A percentile compares a stretch with the other conserved stretches of the same genome.
These are phyloP conservation scores for Acacia confusa DNA, from an alignment of 306 rosid species.

Conservation along the genomic window DNA sequence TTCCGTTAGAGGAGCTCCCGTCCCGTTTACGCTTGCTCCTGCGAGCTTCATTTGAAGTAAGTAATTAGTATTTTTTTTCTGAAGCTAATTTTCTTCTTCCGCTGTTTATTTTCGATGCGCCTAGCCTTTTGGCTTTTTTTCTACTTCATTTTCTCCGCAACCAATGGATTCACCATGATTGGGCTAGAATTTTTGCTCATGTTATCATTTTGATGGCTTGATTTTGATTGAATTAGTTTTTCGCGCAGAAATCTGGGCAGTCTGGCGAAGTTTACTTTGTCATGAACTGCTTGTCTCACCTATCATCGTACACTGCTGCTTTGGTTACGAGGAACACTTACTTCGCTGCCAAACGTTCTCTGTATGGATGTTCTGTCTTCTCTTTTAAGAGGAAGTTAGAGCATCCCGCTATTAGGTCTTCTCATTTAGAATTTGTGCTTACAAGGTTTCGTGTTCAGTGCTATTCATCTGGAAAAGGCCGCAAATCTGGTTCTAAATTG, in stretches of 20 bases:
- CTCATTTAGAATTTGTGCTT: constrained; percentile 30
- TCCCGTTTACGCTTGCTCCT: background rate
- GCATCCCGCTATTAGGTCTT: constrained; percentile 23
- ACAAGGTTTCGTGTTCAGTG: constrained; percentile 46
- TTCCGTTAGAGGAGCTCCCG: no score
- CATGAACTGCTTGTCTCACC: constrained; percentile 63
- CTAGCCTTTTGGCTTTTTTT: background rate
- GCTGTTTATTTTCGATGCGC: background rate
- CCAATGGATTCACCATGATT: background rate
- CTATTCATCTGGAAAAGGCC: constrained; percentile 51
- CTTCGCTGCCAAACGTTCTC: constrained; percentile 31
- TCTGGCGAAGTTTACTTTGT: constrained; percentile 24
- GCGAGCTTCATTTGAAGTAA: background rate
- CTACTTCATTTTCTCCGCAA: constrained; percentile 14
- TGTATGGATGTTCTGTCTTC: constrained; percentile 26
- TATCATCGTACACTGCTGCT: constrained; percentile 54
- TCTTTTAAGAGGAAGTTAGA: constrained; percentile 35
- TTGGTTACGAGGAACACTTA: constrained; percentile 40
- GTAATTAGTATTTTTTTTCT: background rate
- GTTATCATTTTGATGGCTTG: no score
- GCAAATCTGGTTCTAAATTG: constrained; percentile 35
- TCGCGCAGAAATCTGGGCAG: constrained; percentile 11
- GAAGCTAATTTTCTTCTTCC: background rate
- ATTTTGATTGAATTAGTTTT: background rate
- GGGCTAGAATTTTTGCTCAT: background rate